Percentiles rank a stretch among this genome's conserved stretches.
phyloP scores from a whole-genome alignment of 345 rosid genomes.

The Salix arbutifolia region DNA sequence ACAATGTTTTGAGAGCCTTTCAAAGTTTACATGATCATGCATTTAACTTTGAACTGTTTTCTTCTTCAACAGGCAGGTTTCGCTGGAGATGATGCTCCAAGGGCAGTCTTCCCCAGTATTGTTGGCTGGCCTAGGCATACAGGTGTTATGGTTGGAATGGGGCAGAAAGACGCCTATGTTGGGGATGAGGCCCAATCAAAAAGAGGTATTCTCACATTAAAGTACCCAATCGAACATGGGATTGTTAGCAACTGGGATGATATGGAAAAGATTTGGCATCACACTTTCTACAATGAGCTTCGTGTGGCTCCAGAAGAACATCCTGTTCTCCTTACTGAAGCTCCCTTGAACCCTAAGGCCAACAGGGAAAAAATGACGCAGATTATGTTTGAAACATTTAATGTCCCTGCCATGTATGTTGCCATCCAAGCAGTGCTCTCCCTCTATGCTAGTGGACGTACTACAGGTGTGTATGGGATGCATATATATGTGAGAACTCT shows the following conservation, averaged over 20 bases:
- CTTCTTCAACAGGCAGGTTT: background rate
- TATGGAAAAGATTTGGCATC: slow-evolving; percentile 70
- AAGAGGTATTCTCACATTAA: slow-evolving; percentile 59
- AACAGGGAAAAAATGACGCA: background rate
- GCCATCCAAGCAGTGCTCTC: slow-evolving; percentile 31
- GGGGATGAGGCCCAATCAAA: slow-evolving; percentile 69
- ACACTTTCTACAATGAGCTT: slow-evolving; percentile 41
- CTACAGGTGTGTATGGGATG: slow-evolving; percentile 42
- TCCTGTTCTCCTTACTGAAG: background rate
- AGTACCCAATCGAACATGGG: slow-evolving; percentile 63
- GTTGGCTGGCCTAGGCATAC: slow-evolving; percentile 67
- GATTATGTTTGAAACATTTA: background rate
- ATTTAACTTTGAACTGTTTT: slow-evolving; percentile 2
- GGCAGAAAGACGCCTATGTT: slow-evolving; percentile 63
- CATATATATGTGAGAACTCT: background rate
- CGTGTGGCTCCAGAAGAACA: background rate
- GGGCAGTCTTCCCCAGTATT: slow-evolving; percentile 31
- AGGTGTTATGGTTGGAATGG: slow-evolving; percentile 70
- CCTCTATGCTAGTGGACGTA: slow-evolving; percentile 64
- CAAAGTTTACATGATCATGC: background rate
- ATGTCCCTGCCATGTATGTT: background rate
- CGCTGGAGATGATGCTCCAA: background rate
- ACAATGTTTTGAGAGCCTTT: background rate
- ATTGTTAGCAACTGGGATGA: slow-evolving; percentile 72
- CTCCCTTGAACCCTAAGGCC: background rate